A percentile compares a stretch with the other conserved stretches of the same genome.
Evolutionary conservation across 2,329 filamentous ascomycete species (phyloP).

Genomic region (Fusarium cicatricum): DNA sequence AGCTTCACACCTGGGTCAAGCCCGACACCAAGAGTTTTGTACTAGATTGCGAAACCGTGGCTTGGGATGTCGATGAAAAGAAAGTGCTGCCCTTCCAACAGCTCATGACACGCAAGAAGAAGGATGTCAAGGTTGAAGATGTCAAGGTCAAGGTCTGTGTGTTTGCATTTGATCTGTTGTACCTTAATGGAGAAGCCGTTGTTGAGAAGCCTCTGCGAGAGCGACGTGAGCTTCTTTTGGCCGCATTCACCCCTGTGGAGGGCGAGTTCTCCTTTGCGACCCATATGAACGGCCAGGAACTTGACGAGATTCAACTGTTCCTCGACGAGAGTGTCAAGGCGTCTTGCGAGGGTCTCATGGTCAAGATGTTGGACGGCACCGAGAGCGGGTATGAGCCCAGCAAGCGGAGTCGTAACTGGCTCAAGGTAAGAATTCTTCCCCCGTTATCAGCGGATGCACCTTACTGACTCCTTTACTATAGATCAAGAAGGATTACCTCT

Average conservation of each 20-base stretch:
- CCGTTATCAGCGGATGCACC: slow-evolving; percentile 64
- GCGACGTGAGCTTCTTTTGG: slow-evolving; percentile 76
- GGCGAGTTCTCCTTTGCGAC: slow-evolving; percentile 94
- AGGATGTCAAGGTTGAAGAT: slow-evolving; percentile 94
- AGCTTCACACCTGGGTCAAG: slow-evolving; percentile 90
- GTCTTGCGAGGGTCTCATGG: slow-evolving; percentile 97
- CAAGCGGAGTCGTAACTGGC: slow-evolving; percentile 96
- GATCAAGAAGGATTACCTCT: slow-evolving; percentile 98
- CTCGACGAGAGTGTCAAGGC: slow-evolving; percentile 95
- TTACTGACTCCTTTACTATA: slow-evolving; percentile 46
- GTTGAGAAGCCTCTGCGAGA: slow-evolving; percentile 89
- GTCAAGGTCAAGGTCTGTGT: slow-evolving; percentile 97
- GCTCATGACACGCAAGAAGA: slow-evolving; percentile 96
- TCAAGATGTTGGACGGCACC: slow-evolving; percentile 95
- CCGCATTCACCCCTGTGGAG: slow-evolving; percentile 79
- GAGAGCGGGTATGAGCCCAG: slow-evolving; percentile 97
- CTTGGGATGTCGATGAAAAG: slow-evolving; percentile 94
- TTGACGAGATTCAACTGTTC: slow-evolving; percentile 92
- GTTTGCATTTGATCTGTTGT: slow-evolving; percentile 94
- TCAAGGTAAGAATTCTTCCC: slow-evolving; percentile 70
- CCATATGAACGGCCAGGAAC: slow-evolving; percentile 83
- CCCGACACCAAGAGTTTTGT: slow-evolving; percentile 92
- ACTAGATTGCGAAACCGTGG: slow-evolving; percentile 97
- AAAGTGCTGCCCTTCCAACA: slow-evolving; percentile 98
- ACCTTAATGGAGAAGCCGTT: slow-evolving; percentile 88